Evolutionary conservation across 1,284 basidiomycete genomes (phyloP).

Genomic region (Agaricales sp.): DNA sequence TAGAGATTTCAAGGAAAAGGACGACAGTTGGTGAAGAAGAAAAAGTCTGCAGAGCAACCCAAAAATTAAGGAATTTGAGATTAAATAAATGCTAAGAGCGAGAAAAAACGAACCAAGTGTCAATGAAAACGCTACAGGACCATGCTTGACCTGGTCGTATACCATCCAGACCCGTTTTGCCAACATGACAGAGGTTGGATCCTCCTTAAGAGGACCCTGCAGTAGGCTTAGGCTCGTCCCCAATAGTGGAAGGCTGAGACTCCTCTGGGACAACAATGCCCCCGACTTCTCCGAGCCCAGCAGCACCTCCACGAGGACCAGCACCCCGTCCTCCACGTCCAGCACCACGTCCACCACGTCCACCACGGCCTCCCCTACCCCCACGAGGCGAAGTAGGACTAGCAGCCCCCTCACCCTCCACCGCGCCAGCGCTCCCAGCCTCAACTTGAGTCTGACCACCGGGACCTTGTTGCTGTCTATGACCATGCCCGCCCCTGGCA

Average conservation of each 20-base stretch:
- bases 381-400: slow-evolving; percentile 17
- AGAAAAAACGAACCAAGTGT: too few species aligned
- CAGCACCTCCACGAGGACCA: slow-evolving; percentile 4
- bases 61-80: too few species aligned
- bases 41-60: too few species aligned
- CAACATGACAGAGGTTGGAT: too few species aligned
- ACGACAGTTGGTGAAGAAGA: too few species aligned
- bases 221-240: slow-evolving; percentile 1
- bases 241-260: neutral
- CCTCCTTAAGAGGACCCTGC: too few species aligned
- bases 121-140: too few species aligned
- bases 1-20: too few species aligned
- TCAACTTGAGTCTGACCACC: neutral
- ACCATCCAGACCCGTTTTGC: too few species aligned
- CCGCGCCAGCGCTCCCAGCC: neutral
- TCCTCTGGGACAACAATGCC: slow-evolving; percentile 4
- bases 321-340: slow-evolving; percentile 8
- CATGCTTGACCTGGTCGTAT: too few species aligned
- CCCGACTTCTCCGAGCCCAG: slow-evolving; percentile 1
- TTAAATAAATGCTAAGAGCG: too few species aligned
- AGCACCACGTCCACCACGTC: slow-evolving; percentile 13
- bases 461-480: slow-evolving; percentile 4
- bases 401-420: slow-evolving; percentile 9
- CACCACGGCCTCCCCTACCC: slow-evolving; percentile 18
- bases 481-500: slow-evolving; percentile 22